Evolutionary conservation across 352 stramenopile genomes (phyloP).

Genomic region (Thalassiosira pacifica): DNA sequence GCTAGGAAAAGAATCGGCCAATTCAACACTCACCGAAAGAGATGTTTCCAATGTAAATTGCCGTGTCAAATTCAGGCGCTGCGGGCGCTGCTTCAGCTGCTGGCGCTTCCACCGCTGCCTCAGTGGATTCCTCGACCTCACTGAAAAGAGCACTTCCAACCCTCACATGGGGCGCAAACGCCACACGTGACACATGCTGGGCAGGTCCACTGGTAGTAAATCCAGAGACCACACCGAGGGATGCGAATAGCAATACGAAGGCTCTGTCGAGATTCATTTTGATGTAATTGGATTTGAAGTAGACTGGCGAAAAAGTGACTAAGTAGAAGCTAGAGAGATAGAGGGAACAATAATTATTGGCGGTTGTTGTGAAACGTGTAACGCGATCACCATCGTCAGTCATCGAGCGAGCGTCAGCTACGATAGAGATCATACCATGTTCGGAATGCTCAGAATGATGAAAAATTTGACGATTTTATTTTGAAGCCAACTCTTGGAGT

Average conservation of each 20-base stretch:
- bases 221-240: conserved; percentile 41
- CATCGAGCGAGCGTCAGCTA: too few relatives aligned
- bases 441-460: too few relatives aligned
- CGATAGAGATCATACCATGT: too few relatives aligned
- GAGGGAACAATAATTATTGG: too few relatives aligned
- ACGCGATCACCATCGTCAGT: too few relatives aligned
- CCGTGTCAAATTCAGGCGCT: conserved; percentile 35
- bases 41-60: conserved; percentile 82
- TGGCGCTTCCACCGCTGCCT: conserved; percentile 21
- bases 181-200: conserved; percentile 4
- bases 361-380: too few relatives aligned
- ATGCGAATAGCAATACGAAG: conserved; percentile 58
- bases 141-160: conserved; percentile 48
- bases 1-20: not conserved
- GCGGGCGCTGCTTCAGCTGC: not conserved
- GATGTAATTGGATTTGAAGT: not conserved
- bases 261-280: conserved; percentile 60
- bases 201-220: conserved; percentile 40
- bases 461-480: too few relatives aligned
- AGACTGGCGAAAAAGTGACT: not conserved
- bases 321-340: not conserved
- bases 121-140: conserved; percentile 36
- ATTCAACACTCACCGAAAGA: conserved; percentile 71
- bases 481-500: too few relatives aligned
- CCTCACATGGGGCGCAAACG: conserved; percentile 18